Conservation (phyloP, 2,329 filamentous ascomycete species). For the Arthroderma sp. region DNA sequence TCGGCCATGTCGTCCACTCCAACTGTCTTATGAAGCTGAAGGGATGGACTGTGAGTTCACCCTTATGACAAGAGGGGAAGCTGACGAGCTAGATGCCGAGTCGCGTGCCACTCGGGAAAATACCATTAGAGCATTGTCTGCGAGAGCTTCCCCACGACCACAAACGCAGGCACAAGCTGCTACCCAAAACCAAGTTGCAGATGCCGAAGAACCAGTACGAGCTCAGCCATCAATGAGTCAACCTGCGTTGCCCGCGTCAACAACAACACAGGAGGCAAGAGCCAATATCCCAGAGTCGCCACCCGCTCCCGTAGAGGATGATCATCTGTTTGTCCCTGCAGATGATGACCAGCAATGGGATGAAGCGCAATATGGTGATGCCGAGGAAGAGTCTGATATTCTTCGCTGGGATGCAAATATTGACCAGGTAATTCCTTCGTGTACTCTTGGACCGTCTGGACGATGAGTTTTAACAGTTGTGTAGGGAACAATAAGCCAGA, state of each 20-base stretch:
- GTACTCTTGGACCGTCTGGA: background rate
- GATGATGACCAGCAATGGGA: constrained; percentile 49
- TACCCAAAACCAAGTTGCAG: constrained; percentile 4
- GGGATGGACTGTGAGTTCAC: constrained; percentile 49
- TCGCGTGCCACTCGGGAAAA: constrained; percentile 27
- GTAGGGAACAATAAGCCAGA: constrained; percentile 21
- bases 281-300: background rate
- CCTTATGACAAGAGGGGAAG: constrained; percentile 51
- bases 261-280: background rate
- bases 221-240: background rate
- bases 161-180: constrained; percentile 4
- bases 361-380: constrained; percentile 36
- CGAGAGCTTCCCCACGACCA: constrained; percentile 25
- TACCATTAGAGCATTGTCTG: constrained; percentile 27
- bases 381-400: constrained; percentile 44
- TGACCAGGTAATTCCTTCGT: constrained; percentile 27
- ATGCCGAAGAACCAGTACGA: background rate
- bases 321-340: constrained; percentile 49
- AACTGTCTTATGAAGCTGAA: constrained; percentile 44
- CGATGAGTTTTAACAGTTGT: background rate
- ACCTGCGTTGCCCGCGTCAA: background rate
- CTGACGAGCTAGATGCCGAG: constrained; percentile 24
- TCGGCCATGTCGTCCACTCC: constrained; percentile 45
- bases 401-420: constrained; percentile 49
- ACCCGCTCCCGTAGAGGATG: constrained; percentile 1